Conservation (phyloP, 345 rosid species). For the Pistacia vera region DNA sequence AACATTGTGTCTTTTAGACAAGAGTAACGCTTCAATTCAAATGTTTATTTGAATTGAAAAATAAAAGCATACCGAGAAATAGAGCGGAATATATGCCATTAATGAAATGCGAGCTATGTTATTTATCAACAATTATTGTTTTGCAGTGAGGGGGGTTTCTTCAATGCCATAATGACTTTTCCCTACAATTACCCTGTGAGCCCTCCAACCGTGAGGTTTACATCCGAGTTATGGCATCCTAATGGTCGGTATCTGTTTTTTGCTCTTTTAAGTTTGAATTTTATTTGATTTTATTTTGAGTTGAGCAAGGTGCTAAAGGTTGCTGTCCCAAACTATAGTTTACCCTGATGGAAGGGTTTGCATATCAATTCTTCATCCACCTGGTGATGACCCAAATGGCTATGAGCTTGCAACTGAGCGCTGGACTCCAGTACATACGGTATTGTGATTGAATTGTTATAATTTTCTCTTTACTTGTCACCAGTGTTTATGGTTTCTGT, state of each 20-base stretch:
- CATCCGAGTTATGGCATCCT: conserved; percentile 91
- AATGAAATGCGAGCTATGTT: background rate
- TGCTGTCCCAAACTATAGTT: conserved; percentile 35
- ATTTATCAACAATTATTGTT: background rate
- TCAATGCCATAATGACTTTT: conserved; percentile 81
- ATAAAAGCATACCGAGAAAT: too few relatives aligned
- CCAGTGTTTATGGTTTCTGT: background rate
- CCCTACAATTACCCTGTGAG: conserved; percentile 65
- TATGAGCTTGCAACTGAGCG: conserved; percentile 90
- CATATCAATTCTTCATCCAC: conserved; percentile 92
- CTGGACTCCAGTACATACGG: conserved; percentile 87
- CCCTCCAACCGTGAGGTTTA: conserved; percentile 82
- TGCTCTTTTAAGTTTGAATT: background rate
- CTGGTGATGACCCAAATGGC: conserved; percentile 96
- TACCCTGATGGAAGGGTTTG: conserved; percentile 82
- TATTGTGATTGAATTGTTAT: conserved; percentile 19
- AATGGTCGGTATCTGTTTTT: conserved; percentile 52
- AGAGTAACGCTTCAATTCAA: too few relatives aligned
- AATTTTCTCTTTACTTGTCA: background rate
- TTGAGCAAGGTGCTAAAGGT: conserved; percentile 15
- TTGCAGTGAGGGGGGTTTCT: conserved; percentile 85
- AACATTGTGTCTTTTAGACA: too few relatives aligned
- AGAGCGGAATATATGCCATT: background rate
- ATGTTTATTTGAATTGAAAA: too few relatives aligned
- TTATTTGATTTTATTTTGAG: background rate